Evolutionary conservation across 352 stramenopile species (phyloP).

Genomic region (Pythium phragmiticola): DNA sequence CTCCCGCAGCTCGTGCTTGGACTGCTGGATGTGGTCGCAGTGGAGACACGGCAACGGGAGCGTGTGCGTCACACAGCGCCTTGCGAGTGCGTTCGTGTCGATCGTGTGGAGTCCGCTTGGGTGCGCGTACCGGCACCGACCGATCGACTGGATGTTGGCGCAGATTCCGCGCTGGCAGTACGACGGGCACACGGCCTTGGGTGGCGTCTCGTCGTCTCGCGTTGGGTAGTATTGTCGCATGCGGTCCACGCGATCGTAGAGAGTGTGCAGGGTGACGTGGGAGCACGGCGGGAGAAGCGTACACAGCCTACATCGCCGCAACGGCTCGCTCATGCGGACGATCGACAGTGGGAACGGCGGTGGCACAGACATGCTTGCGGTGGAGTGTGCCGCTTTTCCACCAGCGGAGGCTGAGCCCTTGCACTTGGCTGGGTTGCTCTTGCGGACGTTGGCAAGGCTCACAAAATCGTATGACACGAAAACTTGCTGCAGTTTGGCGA

Average conservation of each 20-base stretch:
- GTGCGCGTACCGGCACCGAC: conserved; percentile 62
- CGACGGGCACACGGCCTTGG: conserved; percentile 39
- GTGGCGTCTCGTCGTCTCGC: conserved; percentile 15
- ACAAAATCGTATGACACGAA: conserved; percentile 57
- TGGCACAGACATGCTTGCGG: neutral
- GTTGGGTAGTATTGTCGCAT: conserved; percentile 47
- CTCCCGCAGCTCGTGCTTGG: conserved; percentile 24
- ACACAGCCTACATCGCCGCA: conserved; percentile 62
- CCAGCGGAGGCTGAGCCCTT: neutral
- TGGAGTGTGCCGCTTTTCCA: neutral
- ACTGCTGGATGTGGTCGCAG: conserved; percentile 41
- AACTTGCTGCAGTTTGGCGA: conserved; percentile 44
- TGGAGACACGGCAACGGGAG: conserved; percentile 59
- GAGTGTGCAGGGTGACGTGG: conserved; percentile 46
- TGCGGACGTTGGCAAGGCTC: conserved; percentile 53
- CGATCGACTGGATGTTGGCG: conserved; percentile 55
- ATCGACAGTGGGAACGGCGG: conserved; percentile 59
- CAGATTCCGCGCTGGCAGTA: conserved; percentile 54
- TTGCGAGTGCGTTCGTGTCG: conserved; percentile 39
- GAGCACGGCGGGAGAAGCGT: conserved; percentile 63
- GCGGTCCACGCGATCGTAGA: conserved; percentile 45
- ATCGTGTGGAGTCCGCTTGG: conserved; percentile 50
- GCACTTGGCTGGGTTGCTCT: conserved; percentile 17
- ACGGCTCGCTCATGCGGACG: conserved; percentile 49
- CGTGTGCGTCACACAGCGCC: conserved; percentile 50